Evolutionary conservation across 345 rosid species (phyloP).

Genomic region (Sonneratia alba): DNA sequence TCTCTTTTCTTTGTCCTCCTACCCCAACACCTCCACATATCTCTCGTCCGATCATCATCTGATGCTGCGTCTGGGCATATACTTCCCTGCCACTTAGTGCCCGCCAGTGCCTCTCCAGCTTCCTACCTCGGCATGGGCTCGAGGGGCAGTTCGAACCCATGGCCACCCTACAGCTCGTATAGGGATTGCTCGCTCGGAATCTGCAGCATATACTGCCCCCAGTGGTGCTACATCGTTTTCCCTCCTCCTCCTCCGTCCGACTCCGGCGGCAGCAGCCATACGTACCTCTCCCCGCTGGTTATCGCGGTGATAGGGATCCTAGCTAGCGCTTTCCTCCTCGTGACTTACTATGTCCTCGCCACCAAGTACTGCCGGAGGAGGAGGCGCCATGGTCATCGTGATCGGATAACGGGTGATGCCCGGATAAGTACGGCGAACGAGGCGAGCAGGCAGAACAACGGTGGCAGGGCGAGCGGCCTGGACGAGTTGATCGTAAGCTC

Average conservation of each 20-base stretch:
- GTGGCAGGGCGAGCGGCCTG: constrained; percentile 25
- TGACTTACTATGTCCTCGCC: constrained; percentile 64
- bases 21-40: not conserved
- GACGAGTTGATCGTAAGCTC: constrained; percentile 51
- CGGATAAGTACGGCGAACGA: not conserved
- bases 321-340: constrained; percentile 57
- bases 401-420: constrained; percentile 7
- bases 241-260: constrained; percentile 60
- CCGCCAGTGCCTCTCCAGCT: not conserved
- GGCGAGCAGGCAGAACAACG: constrained; percentile 2
- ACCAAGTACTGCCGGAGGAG: constrained; percentile 48
- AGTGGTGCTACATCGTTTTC: constrained; percentile 73
- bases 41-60: not conserved
- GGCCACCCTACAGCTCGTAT: constrained; percentile 37
- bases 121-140: constrained; percentile 26
- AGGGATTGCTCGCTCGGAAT: constrained; percentile 71
- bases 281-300: constrained; percentile 59
- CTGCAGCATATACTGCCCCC: constrained; percentile 79
- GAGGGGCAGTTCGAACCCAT: constrained; percentile 30
- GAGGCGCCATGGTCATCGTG: not conserved
- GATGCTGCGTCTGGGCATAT: not conserved
- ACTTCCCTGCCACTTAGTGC: not conserved
- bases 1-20: not conserved
- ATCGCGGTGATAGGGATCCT: constrained; percentile 65
- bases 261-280: constrained; percentile 18